A percentile compares a stretch with the other conserved stretches of the same genome.
Evolutionary conservation across 768 basidiomycete species (phyloP).

Genomic region (Gelatoporia subvermispora): DNA sequence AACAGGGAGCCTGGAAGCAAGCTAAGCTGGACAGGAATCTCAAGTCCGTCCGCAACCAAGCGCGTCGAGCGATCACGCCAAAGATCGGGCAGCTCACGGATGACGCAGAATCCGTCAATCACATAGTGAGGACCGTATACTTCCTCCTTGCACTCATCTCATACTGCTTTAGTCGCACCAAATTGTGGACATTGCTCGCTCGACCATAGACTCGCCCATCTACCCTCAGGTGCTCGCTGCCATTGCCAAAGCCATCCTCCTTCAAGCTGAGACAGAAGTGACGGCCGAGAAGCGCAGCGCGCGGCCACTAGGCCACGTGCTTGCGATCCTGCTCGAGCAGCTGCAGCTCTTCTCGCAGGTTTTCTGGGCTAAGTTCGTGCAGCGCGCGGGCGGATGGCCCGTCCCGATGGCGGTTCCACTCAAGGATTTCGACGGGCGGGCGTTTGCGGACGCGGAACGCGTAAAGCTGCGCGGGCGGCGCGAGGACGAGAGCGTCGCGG

Average conservation of each 20-base stretch:
- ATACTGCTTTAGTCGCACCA: constrained; percentile 32
- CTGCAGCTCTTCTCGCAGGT: constrained; percentile 61
- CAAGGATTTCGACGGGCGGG: constrained; percentile 43
- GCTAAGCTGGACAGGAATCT: constrained; percentile 55
- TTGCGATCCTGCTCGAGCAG: constrained; percentile 59
- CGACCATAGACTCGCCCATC: constrained; percentile 31
- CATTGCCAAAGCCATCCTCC: constrained; percentile 81
- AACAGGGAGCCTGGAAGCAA: constrained; percentile 54
- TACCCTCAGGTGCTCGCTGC: constrained; percentile 81
- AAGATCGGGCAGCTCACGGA: constrained; percentile 87
- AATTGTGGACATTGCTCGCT: constrained; percentile 37
- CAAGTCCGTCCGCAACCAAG: constrained; percentile 60
- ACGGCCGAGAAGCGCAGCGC: constrained; percentile 85
- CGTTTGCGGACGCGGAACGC: constrained; percentile 39
- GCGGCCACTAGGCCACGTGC: constrained; percentile 72
- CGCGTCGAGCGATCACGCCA: constrained; percentile 76
- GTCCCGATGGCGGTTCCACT: constrained; percentile 60
- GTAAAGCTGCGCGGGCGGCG: constrained; percentile 57
- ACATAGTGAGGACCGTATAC: constrained; percentile 48
- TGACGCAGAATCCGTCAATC: constrained; percentile 51
- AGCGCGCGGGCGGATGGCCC: constrained; percentile 86
- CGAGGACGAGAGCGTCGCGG: constrained; percentile 51
- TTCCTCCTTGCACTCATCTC: constrained; percentile 8
- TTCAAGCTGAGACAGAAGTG: constrained; percentile 93
- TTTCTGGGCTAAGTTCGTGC: constrained; percentile 81